These are phyloP conservation scores for Ophiostoma sp. DNA, from an alignment of 2,329 filamentous ascomycete genomes.

Conservation along the genomic window DNA sequence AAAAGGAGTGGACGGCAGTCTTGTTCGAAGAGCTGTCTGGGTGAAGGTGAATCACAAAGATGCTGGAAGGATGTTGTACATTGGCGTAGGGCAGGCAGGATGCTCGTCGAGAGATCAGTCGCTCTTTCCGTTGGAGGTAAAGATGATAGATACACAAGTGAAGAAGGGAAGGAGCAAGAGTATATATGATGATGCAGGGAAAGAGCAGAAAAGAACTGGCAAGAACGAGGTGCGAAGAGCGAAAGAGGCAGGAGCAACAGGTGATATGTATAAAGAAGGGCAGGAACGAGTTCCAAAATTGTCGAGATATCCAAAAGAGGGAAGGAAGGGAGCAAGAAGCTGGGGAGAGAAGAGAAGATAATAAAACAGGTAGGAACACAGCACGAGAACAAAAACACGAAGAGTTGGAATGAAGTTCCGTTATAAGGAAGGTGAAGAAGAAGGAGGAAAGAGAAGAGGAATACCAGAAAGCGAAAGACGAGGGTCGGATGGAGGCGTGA, in stretches of 20 bases:
- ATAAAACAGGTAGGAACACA: constrained; percentile 26
- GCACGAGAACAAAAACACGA: constrained; percentile 43
- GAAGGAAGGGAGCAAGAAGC: constrained; percentile 26
- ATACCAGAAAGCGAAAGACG: constrained; percentile 40
- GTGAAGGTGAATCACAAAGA: constrained; percentile 22
- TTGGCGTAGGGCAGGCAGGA: constrained; percentile 24
- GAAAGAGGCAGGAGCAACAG: constrained; percentile 20
- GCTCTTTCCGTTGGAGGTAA: constrained; percentile 22
- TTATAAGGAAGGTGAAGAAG: constrained; percentile 35
- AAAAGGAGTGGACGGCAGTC: constrained; percentile 50
- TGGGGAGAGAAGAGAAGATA: constrained; percentile 34
- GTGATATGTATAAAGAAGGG: constrained; percentile 44
- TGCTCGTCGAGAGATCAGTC: constrained; percentile 28
- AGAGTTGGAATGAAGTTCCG: constrained; percentile 52
- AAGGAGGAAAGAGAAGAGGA: neutral
- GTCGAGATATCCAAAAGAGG: constrained; percentile 48
- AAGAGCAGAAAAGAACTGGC: constrained; percentile 8
- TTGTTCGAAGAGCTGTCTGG: constrained; percentile 30
- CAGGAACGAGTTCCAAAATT: constrained; percentile 45
- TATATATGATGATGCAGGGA: constrained; percentile 12
- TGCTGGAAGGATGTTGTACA: constrained; percentile 31
- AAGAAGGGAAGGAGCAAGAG: constrained; percentile 19
- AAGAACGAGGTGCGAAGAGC: constrained; percentile 18
- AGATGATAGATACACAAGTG: constrained; percentile 6
- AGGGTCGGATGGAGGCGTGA: constrained; percentile 38